Conservation (phyloP, 352 stramenopile genomes). For the Phytophthora macrochlamydospora region DNA sequence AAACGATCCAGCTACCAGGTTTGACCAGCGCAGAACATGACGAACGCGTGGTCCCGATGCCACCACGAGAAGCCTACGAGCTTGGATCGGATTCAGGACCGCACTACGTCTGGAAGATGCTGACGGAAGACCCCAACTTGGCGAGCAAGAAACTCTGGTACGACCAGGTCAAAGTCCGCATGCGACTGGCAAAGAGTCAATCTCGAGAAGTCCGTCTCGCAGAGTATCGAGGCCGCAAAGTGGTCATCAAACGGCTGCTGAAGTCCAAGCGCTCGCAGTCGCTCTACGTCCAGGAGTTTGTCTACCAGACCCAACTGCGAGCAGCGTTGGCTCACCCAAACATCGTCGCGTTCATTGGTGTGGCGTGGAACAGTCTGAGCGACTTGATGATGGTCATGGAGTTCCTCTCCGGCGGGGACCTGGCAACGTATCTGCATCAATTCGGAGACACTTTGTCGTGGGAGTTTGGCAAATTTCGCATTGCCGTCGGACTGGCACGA, state of each 20-base stretch:
- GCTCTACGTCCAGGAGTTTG: slow-evolving; percentile 35
- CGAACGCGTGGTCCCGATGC: slow-evolving; percentile 1
- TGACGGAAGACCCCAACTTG: slow-evolving; percentile 23
- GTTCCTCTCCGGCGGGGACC: slow-evolving; percentile 29
- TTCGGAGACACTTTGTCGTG: slow-evolving; percentile 18
- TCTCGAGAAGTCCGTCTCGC: slow-evolving; percentile 46
- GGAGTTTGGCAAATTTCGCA: slow-evolving; percentile 26
- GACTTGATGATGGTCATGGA: slow-evolving; percentile 43
- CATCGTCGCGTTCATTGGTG: slow-evolving; percentile 46
- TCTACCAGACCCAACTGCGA: slow-evolving; percentile 43
- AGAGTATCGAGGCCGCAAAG: slow-evolving; percentile 27
- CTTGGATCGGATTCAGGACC: slow-evolving; percentile 20
- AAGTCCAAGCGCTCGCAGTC: slow-evolving; percentile 36
- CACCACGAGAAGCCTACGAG: slow-evolving; percentile 22
- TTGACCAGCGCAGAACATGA: slow-evolving; percentile 14
- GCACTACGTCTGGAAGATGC: slow-evolving; percentile 13
- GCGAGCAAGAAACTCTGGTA: slow-evolving; percentile 27
- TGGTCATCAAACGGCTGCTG: slow-evolving; percentile 49
- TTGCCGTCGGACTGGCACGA: slow-evolving; percentile 38
- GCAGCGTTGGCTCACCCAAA: slow-evolving; percentile 33
- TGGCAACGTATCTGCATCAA: slow-evolving; percentile 23
- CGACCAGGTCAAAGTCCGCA: slow-evolving; percentile 25
- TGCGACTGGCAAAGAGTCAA: slow-evolving; percentile 27
- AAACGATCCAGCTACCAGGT: slow-evolving; percentile 1
- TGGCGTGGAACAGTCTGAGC: slow-evolving; percentile 46